Evolutionary conservation across 2,329 filamentous ascomycete species (phyloP), one percentile per base, ranked within the genome.

Genomic region (Rachicladosporium sp.): DNA sequence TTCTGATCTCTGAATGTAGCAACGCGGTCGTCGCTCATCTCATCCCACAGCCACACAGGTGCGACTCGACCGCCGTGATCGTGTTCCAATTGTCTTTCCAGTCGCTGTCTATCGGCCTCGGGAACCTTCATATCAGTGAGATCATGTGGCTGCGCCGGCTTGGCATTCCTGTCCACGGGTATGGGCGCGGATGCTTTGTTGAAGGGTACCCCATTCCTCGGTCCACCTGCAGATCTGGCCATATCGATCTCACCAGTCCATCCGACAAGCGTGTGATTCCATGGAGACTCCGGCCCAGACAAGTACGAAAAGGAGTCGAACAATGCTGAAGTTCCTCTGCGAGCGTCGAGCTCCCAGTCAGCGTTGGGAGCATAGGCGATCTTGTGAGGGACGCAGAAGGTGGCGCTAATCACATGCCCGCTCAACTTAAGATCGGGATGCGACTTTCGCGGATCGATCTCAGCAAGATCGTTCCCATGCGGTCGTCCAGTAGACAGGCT

Each of bases 231-330:
- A 43, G 44, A 21, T 15, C 61, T 48, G 19, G 53, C 45, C 7
- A 55, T 51, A 31, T 54, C 54, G 31, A 70, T 66, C 44, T 96
- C 89, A 43, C 89, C 89, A 3, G 89, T 94, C 89, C 89, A 96
- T 34, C 86, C 88, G 38, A 96, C 83, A 4, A 95, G 74, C 1
- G 80, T 91, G 64, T 95, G 89, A 52, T 87, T 85, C 88, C 88
- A 96, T 12, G 81, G 78, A 2, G 81, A 80, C 33, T 82, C 73
- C 41, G 81, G 71, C n/a, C 87, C 93, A 3, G 87, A 84, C 34
- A 96, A 76, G 62, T 93, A 80, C 41, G 80, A 76, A 55, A 96
- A 87, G 7, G 87, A 88, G 60, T 95, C 87, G 63, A 93, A 93
- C 29, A 96, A 73, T 10, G 89, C 87, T 10, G 89, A 95, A 43